Conservation (phyloP, 176 grass and related monocot genomes). For the Rhynchospora breviuscula region DNA sequence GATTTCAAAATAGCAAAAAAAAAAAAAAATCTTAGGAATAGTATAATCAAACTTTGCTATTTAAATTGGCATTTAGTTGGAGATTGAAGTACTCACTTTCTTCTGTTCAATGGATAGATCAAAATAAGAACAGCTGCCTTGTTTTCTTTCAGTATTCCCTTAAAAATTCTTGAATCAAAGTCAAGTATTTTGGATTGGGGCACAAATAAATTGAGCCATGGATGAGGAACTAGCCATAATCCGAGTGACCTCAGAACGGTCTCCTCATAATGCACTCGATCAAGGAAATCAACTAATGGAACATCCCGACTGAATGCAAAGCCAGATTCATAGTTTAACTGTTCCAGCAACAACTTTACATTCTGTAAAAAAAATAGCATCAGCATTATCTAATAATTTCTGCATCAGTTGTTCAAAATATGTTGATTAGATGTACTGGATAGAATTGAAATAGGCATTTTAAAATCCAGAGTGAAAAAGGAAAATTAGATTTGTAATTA, state of each 20-base stretch:
- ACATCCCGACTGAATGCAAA: conserved; percentile 42
- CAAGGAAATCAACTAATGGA: conserved; percentile 33
- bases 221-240: conserved; percentile 33
- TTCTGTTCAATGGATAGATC: conserved; percentile 44
- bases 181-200: conserved; percentile 40
- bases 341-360: conserved; percentile 12
- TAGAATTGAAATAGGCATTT: no score
- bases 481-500: neutral
- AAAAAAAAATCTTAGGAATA: neutral
- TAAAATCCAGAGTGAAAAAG: no score
- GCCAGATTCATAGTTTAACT: conserved; percentile 21
- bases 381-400: neutral
- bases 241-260: conserved; percentile 9
- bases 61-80: neutral
- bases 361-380: neutral
- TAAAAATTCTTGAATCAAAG: conserved; percentile 35
- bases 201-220: conserved; percentile 61
- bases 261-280: conserved; percentile 31
- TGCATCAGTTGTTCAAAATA: no score
- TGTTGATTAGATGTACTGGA: no score
- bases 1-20: no score
- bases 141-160: conserved; percentile 20
- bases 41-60: neutral
- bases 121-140: conserved; percentile 27
- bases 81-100: neutral